Conservation (phyloP, 176 grass and related monocot genomes). For the Canna indica region DNA sequence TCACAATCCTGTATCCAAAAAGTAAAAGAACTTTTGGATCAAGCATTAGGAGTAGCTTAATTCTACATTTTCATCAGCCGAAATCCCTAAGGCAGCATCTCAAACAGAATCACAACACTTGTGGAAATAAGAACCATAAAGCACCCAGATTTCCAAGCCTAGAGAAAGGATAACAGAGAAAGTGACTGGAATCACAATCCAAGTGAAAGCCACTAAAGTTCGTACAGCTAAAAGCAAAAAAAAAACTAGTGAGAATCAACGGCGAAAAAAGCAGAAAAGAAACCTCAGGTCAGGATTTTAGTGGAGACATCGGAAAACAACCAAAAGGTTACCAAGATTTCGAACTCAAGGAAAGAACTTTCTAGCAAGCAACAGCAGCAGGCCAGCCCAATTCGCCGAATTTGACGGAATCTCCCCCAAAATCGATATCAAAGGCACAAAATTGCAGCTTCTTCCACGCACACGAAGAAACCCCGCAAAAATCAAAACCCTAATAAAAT, state of each 20-base stretch:
- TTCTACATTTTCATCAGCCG: not conserved
- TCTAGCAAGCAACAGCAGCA: not conserved
- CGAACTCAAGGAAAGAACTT: not conserved
- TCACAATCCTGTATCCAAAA: not conserved
- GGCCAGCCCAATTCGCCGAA: not conserved
- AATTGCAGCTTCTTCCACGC: constrained; percentile 1
- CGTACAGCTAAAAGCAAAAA: not conserved
- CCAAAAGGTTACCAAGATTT: not conserved
- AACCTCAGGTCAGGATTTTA: not conserved
- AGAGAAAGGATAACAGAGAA: not conserved
- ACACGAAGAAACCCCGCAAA: constrained; percentile 6
- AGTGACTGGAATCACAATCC: not conserved
- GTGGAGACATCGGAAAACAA: too few species aligned
- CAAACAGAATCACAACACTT: not conserved
- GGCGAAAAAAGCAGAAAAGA: not conserved
- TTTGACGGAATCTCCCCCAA: constrained; percentile 18
- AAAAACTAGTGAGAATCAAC: not conserved
- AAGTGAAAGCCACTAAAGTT: not conserved
- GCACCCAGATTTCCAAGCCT: not conserved
- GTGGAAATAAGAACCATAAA: not conserved
- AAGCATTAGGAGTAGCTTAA: not conserved
- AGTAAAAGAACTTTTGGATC: not conserved
- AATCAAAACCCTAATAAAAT: not conserved
- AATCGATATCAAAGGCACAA: not conserved
- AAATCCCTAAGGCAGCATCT: not conserved